Percentiles rank a stretch among this genome's conserved stretches.
These are phyloP conservation scores for Quercus berberidifolia DNA, from an alignment of 306 rosid genomes.

Conservation along the genomic window DNA sequence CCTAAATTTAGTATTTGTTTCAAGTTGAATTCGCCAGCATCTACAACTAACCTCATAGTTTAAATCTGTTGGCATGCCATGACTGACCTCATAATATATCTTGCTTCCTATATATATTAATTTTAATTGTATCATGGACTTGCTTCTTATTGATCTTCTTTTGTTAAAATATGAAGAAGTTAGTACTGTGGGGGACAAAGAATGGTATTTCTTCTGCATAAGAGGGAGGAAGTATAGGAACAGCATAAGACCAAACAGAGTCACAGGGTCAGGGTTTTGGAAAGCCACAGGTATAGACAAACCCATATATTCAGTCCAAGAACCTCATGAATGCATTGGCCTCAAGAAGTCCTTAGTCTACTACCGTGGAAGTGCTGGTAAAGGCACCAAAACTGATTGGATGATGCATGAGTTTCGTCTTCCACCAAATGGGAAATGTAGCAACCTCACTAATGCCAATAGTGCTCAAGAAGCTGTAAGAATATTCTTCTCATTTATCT, in stretches of 20 bases:
- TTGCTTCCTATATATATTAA: not conserved
- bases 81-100: not conserved
- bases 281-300: constrained; percentile 88
- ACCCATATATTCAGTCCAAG: constrained; percentile 41
- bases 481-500: not conserved
- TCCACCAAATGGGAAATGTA: constrained; percentile 35
- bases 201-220: constrained; percentile 70
- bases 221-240: constrained; percentile 85
- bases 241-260: constrained; percentile 80
- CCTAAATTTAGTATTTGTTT: too few relatives aligned
- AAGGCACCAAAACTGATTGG: constrained; percentile 96
- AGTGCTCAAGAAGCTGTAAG: constrained; percentile 75
- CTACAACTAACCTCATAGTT: not conserved
- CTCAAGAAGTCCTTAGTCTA: constrained; percentile 90
- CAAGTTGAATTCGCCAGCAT: too few relatives aligned
- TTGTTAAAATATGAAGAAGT: constrained; percentile 29
- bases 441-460: constrained; percentile 8
- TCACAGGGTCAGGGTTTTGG: constrained; percentile 78
- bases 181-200: constrained; percentile 47
- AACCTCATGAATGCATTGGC: constrained; percentile 55
- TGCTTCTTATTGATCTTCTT: not conserved
- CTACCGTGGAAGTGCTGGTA: constrained; percentile 85
- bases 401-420: constrained; percentile 99
- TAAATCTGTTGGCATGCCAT: not conserved
- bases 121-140: not conserved